A percentile compares a stretch with the other conserved stretches of the same genome.
Evolutionary conservation across 495 filamentous ascomycete species (phyloP).

Genomic region (Aspergillus homomorphus): DNA sequence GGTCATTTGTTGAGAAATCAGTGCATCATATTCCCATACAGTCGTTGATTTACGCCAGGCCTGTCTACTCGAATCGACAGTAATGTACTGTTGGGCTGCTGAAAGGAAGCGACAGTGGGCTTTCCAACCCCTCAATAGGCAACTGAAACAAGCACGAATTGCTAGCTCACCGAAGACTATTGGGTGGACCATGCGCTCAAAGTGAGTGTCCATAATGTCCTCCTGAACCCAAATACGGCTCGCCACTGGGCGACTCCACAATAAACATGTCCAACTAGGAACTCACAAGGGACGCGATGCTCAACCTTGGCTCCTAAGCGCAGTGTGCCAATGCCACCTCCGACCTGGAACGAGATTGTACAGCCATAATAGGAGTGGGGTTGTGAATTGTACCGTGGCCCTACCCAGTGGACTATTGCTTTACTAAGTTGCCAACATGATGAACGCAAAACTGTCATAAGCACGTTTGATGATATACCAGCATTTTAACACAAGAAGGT

Average conservation of each 20-base stretch:
- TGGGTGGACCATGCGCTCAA: not conserved
- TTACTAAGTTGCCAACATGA: not conserved
- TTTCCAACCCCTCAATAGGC: not conserved
- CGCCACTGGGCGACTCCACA: not conserved
- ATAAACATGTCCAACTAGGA: not conserved
- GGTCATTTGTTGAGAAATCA: conserved; percentile 13
- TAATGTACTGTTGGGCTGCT: not conserved
- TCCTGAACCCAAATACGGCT: not conserved
- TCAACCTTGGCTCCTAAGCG: not conserved
- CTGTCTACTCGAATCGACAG: not conserved
- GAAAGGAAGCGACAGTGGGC: not conserved
- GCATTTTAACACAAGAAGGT: not conserved
- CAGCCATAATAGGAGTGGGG: not conserved
- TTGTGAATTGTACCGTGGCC: not conserved
- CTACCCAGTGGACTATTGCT: not conserved
- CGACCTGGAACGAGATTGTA: not conserved
- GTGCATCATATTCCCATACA: conserved; percentile 4
- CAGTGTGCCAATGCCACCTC: not conserved
- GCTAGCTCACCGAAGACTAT: not conserved
- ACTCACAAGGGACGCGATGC: not conserved
- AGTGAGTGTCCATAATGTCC: not conserved
- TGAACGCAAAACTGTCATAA: not conserved
- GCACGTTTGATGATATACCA: not conserved
- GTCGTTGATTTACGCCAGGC: conserved; percentile 2
- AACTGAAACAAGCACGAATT: not conserved